Conservation (phyloP, 2,329 filamentous ascomycete species). For the Scedosporium boydii region DNA sequence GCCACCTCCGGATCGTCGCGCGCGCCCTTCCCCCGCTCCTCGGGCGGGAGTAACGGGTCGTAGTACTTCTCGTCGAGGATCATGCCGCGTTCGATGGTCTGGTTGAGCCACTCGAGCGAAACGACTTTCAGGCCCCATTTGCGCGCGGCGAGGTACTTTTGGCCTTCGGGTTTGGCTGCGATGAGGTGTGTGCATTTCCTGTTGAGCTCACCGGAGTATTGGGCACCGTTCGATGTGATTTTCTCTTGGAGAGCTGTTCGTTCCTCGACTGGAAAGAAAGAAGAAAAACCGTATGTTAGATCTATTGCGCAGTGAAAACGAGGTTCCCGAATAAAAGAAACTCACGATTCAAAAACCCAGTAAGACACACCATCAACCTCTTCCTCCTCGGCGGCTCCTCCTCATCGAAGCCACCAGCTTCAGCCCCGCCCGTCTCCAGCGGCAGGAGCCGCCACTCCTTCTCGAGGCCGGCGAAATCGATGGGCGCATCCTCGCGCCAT, state of each 20-base stretch:
- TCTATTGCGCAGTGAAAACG: too few relatives aligned
- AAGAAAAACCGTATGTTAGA: too few relatives aligned
- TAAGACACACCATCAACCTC: constrained; percentile 42
- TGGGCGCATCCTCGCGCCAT: constrained; percentile 78
- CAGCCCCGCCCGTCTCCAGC: constrained; percentile 45
- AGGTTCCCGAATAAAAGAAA: too few relatives aligned
- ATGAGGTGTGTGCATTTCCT: constrained; percentile 82
- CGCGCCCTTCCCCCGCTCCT: constrained; percentile 68
- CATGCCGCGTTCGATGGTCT: constrained; percentile 80
- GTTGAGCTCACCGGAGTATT: constrained; percentile 80
- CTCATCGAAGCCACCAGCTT: constrained; percentile 19
- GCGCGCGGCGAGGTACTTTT: constrained; percentile 84
- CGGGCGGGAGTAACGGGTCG: constrained; percentile 59
- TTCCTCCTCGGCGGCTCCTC: constrained; percentile 21
- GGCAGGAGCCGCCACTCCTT: constrained; percentile 52
- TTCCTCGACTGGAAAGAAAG: constrained; percentile 40
- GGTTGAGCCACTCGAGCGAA: constrained; percentile 72
- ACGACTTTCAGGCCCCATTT: constrained; percentile 76
- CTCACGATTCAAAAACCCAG: constrained; percentile 45
- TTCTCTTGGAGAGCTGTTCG: constrained; percentile 61
- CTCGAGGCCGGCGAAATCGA: constrained; percentile 65
- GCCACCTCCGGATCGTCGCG: constrained; percentile 36
- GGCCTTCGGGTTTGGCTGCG: constrained; percentile 66
- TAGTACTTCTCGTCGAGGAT: constrained; percentile 81
- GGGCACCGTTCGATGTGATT: constrained; percentile 63